phyloP scores from a whole-genome alignment of 148 eudicot genomes.

The Linanthus parryae region DNA sequence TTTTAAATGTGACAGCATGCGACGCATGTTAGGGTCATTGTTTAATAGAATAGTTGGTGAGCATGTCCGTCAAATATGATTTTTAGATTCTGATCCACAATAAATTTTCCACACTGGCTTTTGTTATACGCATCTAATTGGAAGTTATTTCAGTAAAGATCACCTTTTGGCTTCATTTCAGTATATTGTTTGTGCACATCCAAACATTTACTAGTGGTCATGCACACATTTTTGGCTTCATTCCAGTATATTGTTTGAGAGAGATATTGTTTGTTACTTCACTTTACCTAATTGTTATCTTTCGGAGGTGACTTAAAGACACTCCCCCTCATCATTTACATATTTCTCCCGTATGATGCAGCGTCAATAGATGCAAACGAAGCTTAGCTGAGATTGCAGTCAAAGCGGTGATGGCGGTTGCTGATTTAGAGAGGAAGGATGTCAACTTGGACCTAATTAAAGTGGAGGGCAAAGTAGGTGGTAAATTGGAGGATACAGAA shows the following conservation, averaged over 20 bases:
- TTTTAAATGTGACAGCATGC: no score
- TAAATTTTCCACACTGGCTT: no score
- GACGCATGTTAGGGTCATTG: no score
- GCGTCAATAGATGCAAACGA: constrained; percentile 94
- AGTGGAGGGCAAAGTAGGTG: constrained; percentile 97
- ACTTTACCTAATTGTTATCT: no score
- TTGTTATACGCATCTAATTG: no score
- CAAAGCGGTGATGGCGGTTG: constrained; percentile 94
- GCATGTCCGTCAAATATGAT: no score
- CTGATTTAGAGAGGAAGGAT: constrained; percentile 94
- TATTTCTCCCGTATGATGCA: constrained; percentile 25
- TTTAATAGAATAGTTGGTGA: no score
- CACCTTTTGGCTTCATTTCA: background rate
- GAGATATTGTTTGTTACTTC: no score
- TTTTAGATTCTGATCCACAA: no score
- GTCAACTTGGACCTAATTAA: constrained; percentile 90
- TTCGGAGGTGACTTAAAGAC: background rate
- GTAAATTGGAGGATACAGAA: constrained; percentile 94
- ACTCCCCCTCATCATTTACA: background rate
- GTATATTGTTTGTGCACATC: no score
- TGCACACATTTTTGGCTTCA: background rate
- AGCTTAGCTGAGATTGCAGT: constrained; percentile 97
- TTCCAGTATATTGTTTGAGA: no score
- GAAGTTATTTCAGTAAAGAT: no score
- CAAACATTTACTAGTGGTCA: background rate